Conservation (phyloP, 768 basidiomycete genomes). For the Boletus rubroflammeus region DNA sequence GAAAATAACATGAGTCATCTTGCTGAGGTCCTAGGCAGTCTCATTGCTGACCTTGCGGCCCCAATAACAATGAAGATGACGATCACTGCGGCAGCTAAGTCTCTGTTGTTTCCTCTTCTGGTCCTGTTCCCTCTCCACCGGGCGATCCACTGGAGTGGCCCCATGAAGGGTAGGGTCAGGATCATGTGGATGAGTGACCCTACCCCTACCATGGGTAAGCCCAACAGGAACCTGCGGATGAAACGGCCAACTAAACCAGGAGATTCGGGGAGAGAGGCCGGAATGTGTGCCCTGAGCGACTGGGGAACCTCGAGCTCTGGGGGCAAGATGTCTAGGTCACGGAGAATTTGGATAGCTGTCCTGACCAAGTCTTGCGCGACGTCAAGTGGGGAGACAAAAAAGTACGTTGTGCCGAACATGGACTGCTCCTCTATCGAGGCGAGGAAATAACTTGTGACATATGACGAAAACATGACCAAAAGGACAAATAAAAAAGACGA, state of each 20-base stretch:
- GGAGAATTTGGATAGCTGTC: slow-evolving; percentile 58
- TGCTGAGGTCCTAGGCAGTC: neutral
- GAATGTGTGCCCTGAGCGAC: slow-evolving; percentile 17
- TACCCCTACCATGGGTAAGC: slow-evolving; percentile 74
- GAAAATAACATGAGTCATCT: slow-evolving; percentile 11
- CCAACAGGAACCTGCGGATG: slow-evolving; percentile 68
- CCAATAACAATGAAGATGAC: slow-evolving; percentile 59
- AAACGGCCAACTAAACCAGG: slow-evolving; percentile 52
- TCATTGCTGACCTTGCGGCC: slow-evolving; percentile 49
- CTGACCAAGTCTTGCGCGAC: slow-evolving; percentile 59
- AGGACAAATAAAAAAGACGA: slow-evolving; percentile 60
- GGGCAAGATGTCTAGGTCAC: slow-evolving; percentile 48
- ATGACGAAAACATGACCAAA: slow-evolving; percentile 67
- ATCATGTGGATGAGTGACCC: slow-evolving; percentile 73
- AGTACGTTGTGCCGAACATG: slow-evolving; percentile 34
- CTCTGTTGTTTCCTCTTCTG: slow-evolving; percentile 51
- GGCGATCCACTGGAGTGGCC: slow-evolving; percentile 67
- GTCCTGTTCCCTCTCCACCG: slow-evolving; percentile 58
- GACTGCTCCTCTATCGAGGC: slow-evolving; percentile 54
- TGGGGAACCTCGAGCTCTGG: slow-evolving; percentile 20
- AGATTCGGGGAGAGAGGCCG: slow-evolving; percentile 28
- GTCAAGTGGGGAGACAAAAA: slow-evolving; percentile 51
- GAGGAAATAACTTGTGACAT: slow-evolving; percentile 65
- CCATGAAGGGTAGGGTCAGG: slow-evolving; percentile 57
- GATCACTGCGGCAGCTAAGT: slow-evolving; percentile 65